Evolutionary conservation across 2,329 filamentous ascomycete species (phyloP), one percentile per base, ranked within the genome.

Genomic region (Monosporascus sp.): DNA sequence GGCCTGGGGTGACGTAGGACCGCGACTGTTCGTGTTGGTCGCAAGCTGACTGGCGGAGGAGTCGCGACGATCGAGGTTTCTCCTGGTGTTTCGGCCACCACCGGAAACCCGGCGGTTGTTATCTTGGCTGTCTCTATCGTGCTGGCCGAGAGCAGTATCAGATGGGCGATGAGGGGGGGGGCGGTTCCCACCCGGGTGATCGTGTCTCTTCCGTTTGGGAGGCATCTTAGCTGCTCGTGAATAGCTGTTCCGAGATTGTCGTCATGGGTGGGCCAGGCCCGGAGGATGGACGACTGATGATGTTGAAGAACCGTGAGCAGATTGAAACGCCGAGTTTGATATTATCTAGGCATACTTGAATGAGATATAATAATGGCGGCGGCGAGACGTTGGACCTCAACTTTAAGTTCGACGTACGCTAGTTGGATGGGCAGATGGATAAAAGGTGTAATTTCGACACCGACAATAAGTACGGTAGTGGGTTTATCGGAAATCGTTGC

Each of bases 161-260:
- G 74, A 77, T 47, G 84, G 83, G 37, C 82, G 80, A 69, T 87
- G 82, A 50, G 85, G 84, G 49, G 84, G 79, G 20, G 83, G 82
- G 55, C 84, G 76, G 58, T 70, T 71, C 52, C 72, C 74, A 48
- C 74, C 74, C 50, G 64, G 57, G 54, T 84, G 80, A 57, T 82
- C 78, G 64, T 74, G 72, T 68, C 80, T 78, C 76, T 84, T 85
- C 63, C 81, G 77, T 71, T 84, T 84, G 28, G 78, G 76, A 72
- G 79, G 75, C 81, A 84, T 84, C 54, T 59, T 72, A 55, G 24
- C 20, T 54, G 46, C 37, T 40, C 48, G 51, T 51, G 53, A 50
- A 57, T 55, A 48, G 51, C 58, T 59, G 55, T 53, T 56, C 41
- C 55, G 48, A 49, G 53, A 47, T 41, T 54, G 60, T 62, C 56